Evolutionary conservation across 495 filamentous ascomycete genomes (phyloP).

Genomic region (Darksidea phi): DNA sequence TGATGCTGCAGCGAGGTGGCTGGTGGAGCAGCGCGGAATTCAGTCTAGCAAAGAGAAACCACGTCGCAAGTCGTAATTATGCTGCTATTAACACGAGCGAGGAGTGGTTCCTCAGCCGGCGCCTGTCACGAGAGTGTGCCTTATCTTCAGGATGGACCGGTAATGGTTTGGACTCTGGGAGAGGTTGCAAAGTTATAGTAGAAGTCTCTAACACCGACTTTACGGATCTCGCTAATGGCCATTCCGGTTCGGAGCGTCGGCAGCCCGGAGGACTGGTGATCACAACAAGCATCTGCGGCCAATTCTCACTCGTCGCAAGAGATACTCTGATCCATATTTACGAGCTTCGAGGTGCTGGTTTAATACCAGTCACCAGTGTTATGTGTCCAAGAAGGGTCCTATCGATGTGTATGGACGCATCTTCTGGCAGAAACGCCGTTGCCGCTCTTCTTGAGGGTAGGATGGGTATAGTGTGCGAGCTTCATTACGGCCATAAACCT

Average conservation of each 20-base stretch:
- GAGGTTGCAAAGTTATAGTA: background rate
- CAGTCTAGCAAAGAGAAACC: conserved; percentile 36
- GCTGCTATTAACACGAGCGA: conserved; percentile 38
- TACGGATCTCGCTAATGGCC: conserved; percentile 39
- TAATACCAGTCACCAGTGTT: conserved; percentile 55
- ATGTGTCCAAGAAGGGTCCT: conserved; percentile 60
- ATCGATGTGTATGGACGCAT: conserved; percentile 65
- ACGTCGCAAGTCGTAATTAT: background rate
- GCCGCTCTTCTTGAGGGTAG: conserved; percentile 63
- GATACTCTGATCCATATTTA: conserved; percentile 64
- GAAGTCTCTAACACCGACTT: conserved; percentile 39
- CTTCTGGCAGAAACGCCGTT: conserved; percentile 54
- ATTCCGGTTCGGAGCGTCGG: conserved; percentile 18
- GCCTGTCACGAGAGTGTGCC: conserved; percentile 61
- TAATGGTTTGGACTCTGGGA: conserved; percentile 41
- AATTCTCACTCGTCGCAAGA: conserved; percentile 58
- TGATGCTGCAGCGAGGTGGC: conserved; percentile 58
- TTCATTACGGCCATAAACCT: conserved; percentile 13
- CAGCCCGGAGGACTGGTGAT: conserved; percentile 46
- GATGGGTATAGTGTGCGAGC: conserved; percentile 62
- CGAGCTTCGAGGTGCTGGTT: conserved; percentile 46
- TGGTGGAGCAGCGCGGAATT: conserved; percentile 54
- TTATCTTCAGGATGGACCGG: conserved; percentile 53
- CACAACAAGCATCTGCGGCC: conserved; percentile 59
- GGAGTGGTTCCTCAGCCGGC: conserved; percentile 59